Evolutionary conservation across 1,284 basidiomycete genomes (phyloP).

Genomic region (Wallemia ichthyophaga): DNA sequence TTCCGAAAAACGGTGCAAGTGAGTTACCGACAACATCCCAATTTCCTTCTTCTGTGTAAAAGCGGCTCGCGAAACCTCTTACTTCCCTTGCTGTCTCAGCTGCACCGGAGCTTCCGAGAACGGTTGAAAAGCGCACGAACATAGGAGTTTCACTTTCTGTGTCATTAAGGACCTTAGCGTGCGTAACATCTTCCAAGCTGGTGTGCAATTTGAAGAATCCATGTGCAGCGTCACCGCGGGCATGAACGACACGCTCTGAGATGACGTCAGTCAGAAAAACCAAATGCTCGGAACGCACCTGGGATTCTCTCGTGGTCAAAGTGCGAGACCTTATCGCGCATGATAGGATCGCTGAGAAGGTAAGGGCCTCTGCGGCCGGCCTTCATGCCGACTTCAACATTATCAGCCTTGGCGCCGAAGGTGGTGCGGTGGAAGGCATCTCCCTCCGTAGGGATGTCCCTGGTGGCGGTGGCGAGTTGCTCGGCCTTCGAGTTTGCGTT

Average conservation of each 20-base stretch:
- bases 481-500: not conserved
- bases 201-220: conserved; percentile 47
- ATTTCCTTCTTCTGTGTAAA: conserved; percentile 48
- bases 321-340: conserved; percentile 20
- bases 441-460: not conserved
- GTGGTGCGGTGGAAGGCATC: not conserved
- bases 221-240: conserved; percentile 47
- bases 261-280: not conserved
- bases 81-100: conserved; percentile 52
- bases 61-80: conserved; percentile 47
- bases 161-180: conserved; percentile 37
- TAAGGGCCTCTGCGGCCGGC: not conserved
- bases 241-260: conserved; percentile 25
- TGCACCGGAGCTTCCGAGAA: conserved; percentile 42
- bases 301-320: conserved; percentile 64
- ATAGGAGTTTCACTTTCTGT: conserved; percentile 34
- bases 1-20: too few relatives aligned
- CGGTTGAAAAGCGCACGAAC: conserved; percentile 53
- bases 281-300: conserved; percentile 21
- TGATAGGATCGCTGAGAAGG: not conserved
- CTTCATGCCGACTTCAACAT: not conserved
- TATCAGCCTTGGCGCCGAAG: not conserved
- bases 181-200: conserved; percentile 30
- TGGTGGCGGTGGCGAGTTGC: not conserved
- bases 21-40: conserved; percentile 54